Evolutionary conservation across 164 flowering plant species (phyloP).

Genomic region (Liquidambar formosana): DNA sequence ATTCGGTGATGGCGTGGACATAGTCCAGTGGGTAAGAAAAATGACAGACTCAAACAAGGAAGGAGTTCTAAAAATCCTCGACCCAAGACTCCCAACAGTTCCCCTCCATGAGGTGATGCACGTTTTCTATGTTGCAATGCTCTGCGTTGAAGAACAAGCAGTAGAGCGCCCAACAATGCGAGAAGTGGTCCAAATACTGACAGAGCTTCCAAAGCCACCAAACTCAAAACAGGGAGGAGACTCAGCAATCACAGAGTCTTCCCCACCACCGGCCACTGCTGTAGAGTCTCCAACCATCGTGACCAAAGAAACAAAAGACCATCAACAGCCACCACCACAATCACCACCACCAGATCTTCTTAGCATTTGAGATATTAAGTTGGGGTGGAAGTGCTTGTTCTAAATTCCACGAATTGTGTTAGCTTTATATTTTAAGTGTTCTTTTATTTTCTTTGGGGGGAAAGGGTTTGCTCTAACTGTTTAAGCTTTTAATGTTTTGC

Average conservation of each 20-base stretch:
- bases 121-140: constrained; percentile 94
- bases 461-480: constrained; percentile 22
- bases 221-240: constrained; percentile 40
- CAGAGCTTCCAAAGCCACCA: constrained; percentile 70
- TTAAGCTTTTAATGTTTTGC: constrained; percentile 12
- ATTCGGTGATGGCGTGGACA: constrained; percentile 98
- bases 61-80: constrained; percentile 74
- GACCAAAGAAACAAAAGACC: constrained; percentile 37
- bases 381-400: constrained; percentile 4
- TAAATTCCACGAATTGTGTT: constrained; percentile 25
- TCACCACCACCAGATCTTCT: constrained; percentile 87
- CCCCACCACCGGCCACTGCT: constrained; percentile 28
- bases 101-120: constrained; percentile 93
- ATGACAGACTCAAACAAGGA: constrained; percentile 89
- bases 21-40: constrained; percentile 94
- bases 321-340: constrained; percentile 36
- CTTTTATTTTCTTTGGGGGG: constrained; percentile 10
- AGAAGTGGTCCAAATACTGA: constrained; percentile 91
- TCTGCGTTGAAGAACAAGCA: constrained; percentile 95
- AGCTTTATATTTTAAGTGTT: constrained; percentile 15
- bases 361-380: constrained; percentile 51
- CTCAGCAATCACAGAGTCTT: constrained; percentile 31
- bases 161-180: constrained; percentile 97
- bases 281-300: constrained; percentile 32
- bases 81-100: constrained; percentile 74